Evolutionary conservation across 345 rosid genomes (phyloP).

Genomic region (Eucalyptus pauciflora): DNA sequence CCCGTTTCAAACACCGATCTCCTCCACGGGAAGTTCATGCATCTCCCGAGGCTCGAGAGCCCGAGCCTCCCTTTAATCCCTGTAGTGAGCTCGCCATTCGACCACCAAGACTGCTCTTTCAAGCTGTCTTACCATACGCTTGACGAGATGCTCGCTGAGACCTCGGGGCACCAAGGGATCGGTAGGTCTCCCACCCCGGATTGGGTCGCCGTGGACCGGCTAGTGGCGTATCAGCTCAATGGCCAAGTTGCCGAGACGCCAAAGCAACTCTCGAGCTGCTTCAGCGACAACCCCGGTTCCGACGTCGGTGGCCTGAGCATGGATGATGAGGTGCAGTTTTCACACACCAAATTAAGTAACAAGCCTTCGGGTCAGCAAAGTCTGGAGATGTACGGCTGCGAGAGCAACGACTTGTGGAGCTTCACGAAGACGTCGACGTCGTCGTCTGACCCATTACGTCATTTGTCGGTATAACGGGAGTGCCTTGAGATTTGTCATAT

Average conservation of each 20-base stretch:
- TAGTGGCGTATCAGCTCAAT: slow-evolving; percentile 11
- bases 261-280: slow-evolving; percentile 24
- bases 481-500: not conserved
- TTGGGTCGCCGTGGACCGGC: slow-evolving; percentile 5
- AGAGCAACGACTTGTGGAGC: slow-evolving; percentile 52
- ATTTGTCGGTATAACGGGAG: slow-evolving; percentile 48
- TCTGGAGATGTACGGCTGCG: slow-evolving; percentile 4
- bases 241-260: slow-evolving; percentile 17
- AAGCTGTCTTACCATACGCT: slow-evolving; percentile 1
- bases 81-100: not conserved
- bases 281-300: slow-evolving; percentile 17
- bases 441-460: slow-evolving; percentile 57
- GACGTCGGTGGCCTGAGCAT: slow-evolving; percentile 17
- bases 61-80: slow-evolving; percentile 7
- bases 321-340: slow-evolving; percentile 22
- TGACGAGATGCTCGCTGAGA: slow-evolving; percentile 12
- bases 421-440: slow-evolving; percentile 55
- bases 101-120: not conserved
- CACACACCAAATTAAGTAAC: slow-evolving; percentile 15
- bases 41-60: slow-evolving; percentile 32
- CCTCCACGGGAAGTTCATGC: slow-evolving; percentile 14
- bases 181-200: not conserved
- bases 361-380: not conserved
- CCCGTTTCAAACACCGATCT: not conserved
- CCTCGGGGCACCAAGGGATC: not conserved